Percentiles rank a stretch among this genome's conserved stretches.
Conservation (phyloP, 352 stramenopile genomes). For the Phytophthora parvispora region DNA sequence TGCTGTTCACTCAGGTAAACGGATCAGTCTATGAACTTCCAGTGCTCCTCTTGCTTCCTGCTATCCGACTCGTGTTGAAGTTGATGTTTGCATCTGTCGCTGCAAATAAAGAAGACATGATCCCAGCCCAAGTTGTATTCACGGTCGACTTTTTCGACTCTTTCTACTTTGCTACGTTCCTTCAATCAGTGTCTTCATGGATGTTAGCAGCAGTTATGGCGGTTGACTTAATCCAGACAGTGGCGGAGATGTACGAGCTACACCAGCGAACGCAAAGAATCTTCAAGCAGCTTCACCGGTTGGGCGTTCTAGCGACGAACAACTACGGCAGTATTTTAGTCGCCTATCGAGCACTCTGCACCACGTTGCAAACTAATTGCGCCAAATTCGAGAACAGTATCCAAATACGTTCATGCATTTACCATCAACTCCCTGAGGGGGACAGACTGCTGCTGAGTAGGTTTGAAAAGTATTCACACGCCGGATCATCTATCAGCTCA, state of each 20-base stretch:
- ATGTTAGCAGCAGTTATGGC: not conserved
- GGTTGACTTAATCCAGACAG: slow-evolving; percentile 11
- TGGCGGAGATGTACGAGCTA: slow-evolving; percentile 3
- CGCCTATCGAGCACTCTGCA: not conserved
- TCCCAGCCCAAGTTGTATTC: slow-evolving; percentile 27
- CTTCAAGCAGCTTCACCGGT: not conserved
- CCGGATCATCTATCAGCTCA: not conserved
- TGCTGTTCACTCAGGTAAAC: slow-evolving; percentile 16
- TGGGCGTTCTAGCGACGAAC: not conserved
- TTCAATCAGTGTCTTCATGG: not conserved
- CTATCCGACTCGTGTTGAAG: slow-evolving; percentile 13
- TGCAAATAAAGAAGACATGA: slow-evolving; percentile 27
- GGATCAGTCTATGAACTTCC: slow-evolving; percentile 19
- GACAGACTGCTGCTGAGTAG: not conserved
- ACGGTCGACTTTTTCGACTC: slow-evolving; percentile 26
- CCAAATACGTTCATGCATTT: slow-evolving; percentile 18
- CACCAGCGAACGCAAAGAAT: slow-evolving; percentile 4
- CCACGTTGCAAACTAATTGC: not conserved
- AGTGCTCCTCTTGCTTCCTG: slow-evolving; percentile 14
- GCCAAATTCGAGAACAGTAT: not conserved
- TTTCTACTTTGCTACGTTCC: slow-evolving; percentile 3
- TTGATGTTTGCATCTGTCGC: slow-evolving; percentile 5
- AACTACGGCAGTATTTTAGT: not conserved
- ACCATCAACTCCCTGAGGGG: slow-evolving; percentile 10
- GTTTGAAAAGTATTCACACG: not conserved